phyloP scores from a whole-genome alignment of 768 basidiomycete genomes.

The Suillus subalutaceus region DNA sequence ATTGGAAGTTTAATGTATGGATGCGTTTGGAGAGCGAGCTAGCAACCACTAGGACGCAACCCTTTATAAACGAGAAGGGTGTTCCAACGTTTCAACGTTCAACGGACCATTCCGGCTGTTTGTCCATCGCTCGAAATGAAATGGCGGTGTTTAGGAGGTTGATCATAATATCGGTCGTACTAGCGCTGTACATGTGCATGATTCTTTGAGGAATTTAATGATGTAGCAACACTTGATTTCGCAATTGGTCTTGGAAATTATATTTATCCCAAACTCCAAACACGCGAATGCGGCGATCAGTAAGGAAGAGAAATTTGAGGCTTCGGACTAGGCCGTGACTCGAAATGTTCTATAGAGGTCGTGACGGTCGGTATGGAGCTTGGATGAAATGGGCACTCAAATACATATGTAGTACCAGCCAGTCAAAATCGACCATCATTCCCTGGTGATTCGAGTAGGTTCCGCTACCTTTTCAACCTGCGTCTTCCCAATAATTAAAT shows the following conservation, averaged over 20 bases:
- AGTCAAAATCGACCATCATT: background rate
- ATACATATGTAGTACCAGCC: background rate
- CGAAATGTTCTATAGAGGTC: background rate
- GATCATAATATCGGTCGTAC: background rate
- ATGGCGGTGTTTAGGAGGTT: background rate
- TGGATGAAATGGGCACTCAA: background rate
- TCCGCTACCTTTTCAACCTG: background rate
- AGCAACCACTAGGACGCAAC: background rate
- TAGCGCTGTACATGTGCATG: background rate
- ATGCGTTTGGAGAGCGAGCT: background rate
- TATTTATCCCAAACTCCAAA: background rate
- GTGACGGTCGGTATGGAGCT: background rate
- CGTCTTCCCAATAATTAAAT: background rate
- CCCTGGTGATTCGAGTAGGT: background rate
- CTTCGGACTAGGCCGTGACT: background rate
- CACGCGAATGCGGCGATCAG: background rate
- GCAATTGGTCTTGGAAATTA: background rate
- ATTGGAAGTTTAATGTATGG: background rate
- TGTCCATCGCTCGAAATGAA: background rate
- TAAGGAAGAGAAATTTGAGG: background rate
- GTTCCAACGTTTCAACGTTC: background rate
- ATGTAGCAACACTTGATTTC: background rate
- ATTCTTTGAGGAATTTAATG: background rate
- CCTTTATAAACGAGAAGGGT: background rate
- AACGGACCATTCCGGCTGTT: background rate